phyloP scores from a whole-genome alignment of 1,139 yeast genomes.

The Scheffersomyces illinoinensis region DNA sequence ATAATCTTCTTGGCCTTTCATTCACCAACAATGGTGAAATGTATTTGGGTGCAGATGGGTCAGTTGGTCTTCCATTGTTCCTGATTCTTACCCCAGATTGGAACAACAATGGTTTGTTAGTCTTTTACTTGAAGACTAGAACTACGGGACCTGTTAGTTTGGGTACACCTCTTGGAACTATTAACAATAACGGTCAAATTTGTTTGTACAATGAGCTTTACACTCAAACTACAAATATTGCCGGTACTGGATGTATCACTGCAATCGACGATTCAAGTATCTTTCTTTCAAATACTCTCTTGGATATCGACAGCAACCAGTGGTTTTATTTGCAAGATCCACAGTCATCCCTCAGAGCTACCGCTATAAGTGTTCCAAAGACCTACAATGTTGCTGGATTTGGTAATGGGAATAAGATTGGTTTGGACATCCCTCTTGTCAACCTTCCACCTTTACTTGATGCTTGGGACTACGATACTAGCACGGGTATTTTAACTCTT shows the following conservation, averaged over 20 bases:
- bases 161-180: slow-evolving; percentile 19
- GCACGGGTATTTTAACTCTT: slow-evolving; percentile 23
- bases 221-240: slow-evolving; percentile 23
- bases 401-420: slow-evolving; percentile 31
- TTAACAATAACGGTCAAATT: slow-evolving; percentile 31
- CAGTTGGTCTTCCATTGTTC: slow-evolving; percentile 18
- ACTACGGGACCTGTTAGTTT: slow-evolving; percentile 19
- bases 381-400: slow-evolving; percentile 31
- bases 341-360: slow-evolving; percentile 21
- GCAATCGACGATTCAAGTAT: slow-evolving; percentile 23
- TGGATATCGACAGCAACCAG: slow-evolving; percentile 19
- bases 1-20: slow-evolving; percentile 16
- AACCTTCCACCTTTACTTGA: slow-evolving; percentile 9
- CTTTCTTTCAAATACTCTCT: slow-evolving; percentile 17
- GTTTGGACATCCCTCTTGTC: slow-evolving; percentile 18
- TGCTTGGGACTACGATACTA: slow-evolving; percentile 13
- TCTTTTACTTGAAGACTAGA: slow-evolving; percentile 22
- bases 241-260: slow-evolving; percentile 31
- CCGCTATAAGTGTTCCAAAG: slow-evolving; percentile 15
- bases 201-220: slow-evolving; percentile 27
- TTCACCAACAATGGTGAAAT: slow-evolving; percentile 33
- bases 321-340: slow-evolving; percentile 21
- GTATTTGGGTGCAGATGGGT: slow-evolving; percentile 27
- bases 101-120: slow-evolving; percentile 27
- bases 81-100: slow-evolving; percentile 21